Percentiles rank a stretch among this genome's conserved stretches.
Evolutionary conservation across 371 early-diverging fungal species (phyloP).

Genomic region (Rhizopus microsporus): DNA sequence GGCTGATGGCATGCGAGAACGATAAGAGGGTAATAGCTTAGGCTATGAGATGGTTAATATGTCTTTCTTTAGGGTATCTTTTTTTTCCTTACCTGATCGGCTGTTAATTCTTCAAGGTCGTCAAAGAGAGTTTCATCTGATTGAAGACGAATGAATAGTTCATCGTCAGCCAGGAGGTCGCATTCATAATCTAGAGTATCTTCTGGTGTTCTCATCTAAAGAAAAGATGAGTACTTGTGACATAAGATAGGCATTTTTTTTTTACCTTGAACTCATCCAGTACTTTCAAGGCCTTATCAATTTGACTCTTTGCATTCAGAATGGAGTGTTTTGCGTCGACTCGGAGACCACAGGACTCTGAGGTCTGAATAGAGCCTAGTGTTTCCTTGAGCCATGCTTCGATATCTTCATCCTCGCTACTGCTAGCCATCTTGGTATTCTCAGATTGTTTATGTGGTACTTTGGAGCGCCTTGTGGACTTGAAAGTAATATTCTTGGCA

Average conservation of each 20-base stretch:
- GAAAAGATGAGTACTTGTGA: not conserved
- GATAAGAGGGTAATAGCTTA: not conserved
- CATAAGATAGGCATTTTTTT: not conserved
- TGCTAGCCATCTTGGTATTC: not conserved
- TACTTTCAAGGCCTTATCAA: constrained; percentile 50
- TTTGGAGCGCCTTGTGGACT: constrained; percentile 24
- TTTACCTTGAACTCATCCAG: constrained; percentile 46
- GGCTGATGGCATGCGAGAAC: constrained; percentile 17
- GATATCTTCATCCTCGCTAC: constrained; percentile 23
- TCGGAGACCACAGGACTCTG: constrained; percentile 24
- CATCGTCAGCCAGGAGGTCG: constrained; percentile 28
- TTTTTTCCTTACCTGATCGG: not conserved
- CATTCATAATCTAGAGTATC: constrained; percentile 15
- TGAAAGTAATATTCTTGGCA: constrained; percentile 29
- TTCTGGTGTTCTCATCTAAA: constrained; percentile 17
- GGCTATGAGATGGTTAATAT: too few species aligned
- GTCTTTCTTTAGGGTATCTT: too few species aligned
- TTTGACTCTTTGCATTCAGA: constrained; percentile 57
- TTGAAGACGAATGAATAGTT: constrained; percentile 23
- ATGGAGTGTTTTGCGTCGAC: constrained; percentile 47
- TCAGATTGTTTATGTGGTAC: constrained; percentile 8
- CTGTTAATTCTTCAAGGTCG: constrained; percentile 16
- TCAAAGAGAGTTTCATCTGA: constrained; percentile 27
- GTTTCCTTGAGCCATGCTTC: constrained; percentile 24
- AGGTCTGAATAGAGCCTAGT: constrained; percentile 20